Percentiles rank a stretch among this genome's conserved stretches.
Conservation (phyloP, 768 basidiomycete species). For the Pleurotus sapidus region DNA sequence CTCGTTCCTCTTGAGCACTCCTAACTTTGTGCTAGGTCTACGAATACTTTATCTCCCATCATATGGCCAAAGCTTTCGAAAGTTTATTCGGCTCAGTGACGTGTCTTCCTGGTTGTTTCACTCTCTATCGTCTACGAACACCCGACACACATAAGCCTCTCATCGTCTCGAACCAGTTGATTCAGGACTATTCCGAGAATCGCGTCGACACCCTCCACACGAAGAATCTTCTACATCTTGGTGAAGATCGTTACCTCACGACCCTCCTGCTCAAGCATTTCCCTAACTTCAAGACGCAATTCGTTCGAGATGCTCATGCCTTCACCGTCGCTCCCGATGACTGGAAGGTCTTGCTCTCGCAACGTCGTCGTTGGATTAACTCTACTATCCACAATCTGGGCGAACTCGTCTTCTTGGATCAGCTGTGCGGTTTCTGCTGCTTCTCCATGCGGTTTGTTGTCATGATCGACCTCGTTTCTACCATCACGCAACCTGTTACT, state of each 20-base stretch:
- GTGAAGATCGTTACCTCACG: constrained; percentile 98
- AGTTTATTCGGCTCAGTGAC: too few species aligned
- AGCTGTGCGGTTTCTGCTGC: constrained; percentile 95
- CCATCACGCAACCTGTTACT: too few species aligned
- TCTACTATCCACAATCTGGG: constrained; percentile 97
- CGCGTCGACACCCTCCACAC: constrained; percentile 97
- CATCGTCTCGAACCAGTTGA: too few species aligned
- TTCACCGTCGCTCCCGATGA: constrained; percentile 95
- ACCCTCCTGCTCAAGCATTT: constrained; percentile 96
- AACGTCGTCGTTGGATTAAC: constrained; percentile 99
- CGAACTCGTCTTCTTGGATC: constrained; percentile 88
- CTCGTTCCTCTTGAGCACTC: too few species aligned
- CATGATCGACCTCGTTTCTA: too few species aligned
- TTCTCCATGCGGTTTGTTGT: constrained; percentile 99
- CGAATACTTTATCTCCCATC: too few species aligned
- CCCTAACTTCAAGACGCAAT: constrained; percentile 91
- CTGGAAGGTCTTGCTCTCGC: constrained; percentile 91
- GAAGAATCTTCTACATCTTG: constrained; percentile 97
- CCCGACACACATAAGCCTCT: too few species aligned
- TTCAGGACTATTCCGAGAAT: constrained; percentile 91
- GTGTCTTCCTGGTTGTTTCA: too few species aligned
- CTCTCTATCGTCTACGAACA: too few species aligned
- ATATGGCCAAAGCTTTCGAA: too few species aligned
- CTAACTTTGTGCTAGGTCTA: too few species aligned
- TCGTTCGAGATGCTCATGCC: constrained; percentile 91